Evolutionary conservation across 2,329 filamentous ascomycete species (phyloP).

Genomic region (Tolypocladium sp.): DNA sequence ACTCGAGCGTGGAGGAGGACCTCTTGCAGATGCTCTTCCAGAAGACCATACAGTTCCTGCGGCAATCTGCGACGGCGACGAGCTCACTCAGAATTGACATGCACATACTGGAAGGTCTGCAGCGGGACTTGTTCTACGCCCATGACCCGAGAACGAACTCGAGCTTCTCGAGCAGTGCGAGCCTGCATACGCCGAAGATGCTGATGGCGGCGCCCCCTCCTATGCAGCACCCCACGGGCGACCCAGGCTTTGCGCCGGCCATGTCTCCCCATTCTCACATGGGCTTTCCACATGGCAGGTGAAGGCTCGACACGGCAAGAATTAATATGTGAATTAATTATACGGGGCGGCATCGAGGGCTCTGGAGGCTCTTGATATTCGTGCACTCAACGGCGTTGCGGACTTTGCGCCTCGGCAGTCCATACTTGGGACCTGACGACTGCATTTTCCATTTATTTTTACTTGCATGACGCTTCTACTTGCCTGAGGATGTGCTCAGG

Average conservation of each 20-base stretch:
- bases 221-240: not conserved
- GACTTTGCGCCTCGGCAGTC: not conserved
- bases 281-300: not conserved
- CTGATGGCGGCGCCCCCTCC: constrained; percentile 8
- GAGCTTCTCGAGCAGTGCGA: constrained; percentile 34
- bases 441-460: not conserved
- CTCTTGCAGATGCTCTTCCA: constrained; percentile 52
- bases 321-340: not conserved
- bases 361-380: not conserved
- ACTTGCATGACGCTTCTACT: not conserved
- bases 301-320: not conserved
- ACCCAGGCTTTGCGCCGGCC: not conserved
- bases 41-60: constrained; percentile 70
- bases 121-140: constrained; percentile 32
- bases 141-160: constrained; percentile 20
- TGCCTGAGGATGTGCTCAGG: not conserved
- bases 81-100: constrained; percentile 68
- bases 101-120: constrained; percentile 56
- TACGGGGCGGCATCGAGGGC: not conserved
- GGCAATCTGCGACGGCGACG: constrained; percentile 59
- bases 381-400: not conserved
- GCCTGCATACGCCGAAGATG: constrained; percentile 13
- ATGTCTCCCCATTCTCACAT: constrained; percentile 1
- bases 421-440: not conserved
- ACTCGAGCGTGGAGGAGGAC: constrained; percentile 44